Conservation (phyloP, 306 rosid species). For the Cucurbita pepo region DNA sequence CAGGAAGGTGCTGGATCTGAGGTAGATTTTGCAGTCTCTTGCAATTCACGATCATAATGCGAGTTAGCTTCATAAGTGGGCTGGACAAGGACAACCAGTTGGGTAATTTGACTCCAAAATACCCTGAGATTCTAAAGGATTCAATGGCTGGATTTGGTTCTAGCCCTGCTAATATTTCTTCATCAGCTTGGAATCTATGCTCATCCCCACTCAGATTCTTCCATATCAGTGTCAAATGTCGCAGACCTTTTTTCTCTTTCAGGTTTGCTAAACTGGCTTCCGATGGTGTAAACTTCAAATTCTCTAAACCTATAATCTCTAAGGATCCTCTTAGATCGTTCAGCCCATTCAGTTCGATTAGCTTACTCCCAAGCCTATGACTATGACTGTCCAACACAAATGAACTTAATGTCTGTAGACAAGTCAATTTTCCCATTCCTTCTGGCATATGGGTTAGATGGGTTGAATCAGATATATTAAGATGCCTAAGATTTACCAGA, state of each 20-base stretch:
- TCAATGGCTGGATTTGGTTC: background rate
- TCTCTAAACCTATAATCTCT: background rate
- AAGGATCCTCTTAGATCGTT: background rate
- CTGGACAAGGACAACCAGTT: background rate
- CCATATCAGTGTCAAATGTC: background rate
- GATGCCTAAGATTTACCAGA: background rate
- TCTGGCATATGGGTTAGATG: background rate
- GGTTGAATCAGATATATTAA: background rate
- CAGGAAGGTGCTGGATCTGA: background rate
- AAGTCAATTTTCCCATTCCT: background rate
- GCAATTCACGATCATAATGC: background rate
- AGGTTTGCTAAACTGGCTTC: background rate
- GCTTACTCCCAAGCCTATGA: background rate
- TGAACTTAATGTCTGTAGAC: background rate
- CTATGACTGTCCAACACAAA: background rate
- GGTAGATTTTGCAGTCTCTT: background rate
- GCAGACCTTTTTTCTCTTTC: background rate
- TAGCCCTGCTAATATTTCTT: background rate
- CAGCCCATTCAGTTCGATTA: background rate
- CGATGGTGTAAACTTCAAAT: background rate
- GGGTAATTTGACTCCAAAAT: background rate
- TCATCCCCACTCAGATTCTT: background rate
- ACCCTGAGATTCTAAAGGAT: background rate
- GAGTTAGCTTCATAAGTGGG: background rate
- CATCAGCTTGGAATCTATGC: background rate